phyloP scores from a whole-genome alignment of 495 filamentous ascomycete genomes.

The Letharia columbiana region DNA sequence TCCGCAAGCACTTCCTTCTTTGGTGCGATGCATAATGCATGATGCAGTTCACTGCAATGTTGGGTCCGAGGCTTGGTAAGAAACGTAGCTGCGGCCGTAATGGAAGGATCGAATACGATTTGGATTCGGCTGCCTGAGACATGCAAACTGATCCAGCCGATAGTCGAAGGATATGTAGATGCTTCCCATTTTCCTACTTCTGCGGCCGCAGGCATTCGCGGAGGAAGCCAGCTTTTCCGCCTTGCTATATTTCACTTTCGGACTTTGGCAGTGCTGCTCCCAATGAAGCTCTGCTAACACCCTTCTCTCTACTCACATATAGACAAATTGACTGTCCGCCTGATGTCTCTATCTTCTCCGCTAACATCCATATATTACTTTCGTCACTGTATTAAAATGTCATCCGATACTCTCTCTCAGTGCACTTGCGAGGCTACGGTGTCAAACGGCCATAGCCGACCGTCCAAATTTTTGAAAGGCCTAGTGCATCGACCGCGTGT shows the following conservation, averaged over 20 bases:
- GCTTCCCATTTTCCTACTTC: not conserved
- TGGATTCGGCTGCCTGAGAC: not conserved
- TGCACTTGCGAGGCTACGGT: not conserved
- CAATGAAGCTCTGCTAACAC: slow-evolving; percentile 13
- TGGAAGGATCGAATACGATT: not conserved
- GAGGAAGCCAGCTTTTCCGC: not conserved
- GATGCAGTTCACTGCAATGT: not conserved
- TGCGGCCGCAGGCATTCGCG: not conserved
- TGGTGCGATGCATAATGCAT: not conserved
- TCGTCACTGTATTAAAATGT: not conserved
- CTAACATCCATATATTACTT: not conserved
- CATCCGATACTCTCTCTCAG: not conserved
- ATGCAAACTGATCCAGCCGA: not conserved
- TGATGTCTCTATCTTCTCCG: not conserved
- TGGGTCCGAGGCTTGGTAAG: not conserved
- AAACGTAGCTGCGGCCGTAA: slow-evolving; percentile 1
- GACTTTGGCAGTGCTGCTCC: slow-evolving; percentile 11
- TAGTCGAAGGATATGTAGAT: not conserved
- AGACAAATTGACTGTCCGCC: not conserved
- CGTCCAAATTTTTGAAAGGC: slow-evolving; percentile 12
- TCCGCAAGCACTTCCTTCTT: not conserved
- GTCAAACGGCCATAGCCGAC: not conserved
- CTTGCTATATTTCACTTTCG: not conserved
- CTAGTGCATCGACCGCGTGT: slow-evolving; percentile 13
- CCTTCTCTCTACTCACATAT: slow-evolving; percentile 1